Percentiles rank a stretch among this genome's conserved stretches.
phyloP scores from a whole-genome alignment of 129 eudicot species.

The Helianthus annuus region HanXRQr2.0-SUNRISE NC_035445.2:153432945-153433444 shows the following conservation, averaged over 20 bases:
- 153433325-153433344: constrained; percentile 46
- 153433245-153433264: constrained; percentile 31
- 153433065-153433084: background rate
- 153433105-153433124: constrained; percentile 36
- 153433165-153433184: constrained; percentile 58
- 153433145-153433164: constrained; percentile 68
- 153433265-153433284: constrained; percentile 52
- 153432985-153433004: constrained; percentile 57
- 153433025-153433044: constrained; percentile 39
- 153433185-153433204: constrained; percentile 43
- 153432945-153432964: constrained; percentile 38
- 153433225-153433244: constrained; percentile 41
- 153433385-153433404: constrained; percentile 45
- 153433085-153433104: constrained; percentile 25
- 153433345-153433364: constrained; percentile 41
- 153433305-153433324: constrained; percentile 40
- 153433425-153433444: constrained; percentile 42
- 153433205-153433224: constrained; percentile 50
- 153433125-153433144: constrained; percentile 52
- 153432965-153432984: constrained; percentile 59
- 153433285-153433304: background rate
- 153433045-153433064: constrained; percentile 21
- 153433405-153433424: constrained; percentile 51
- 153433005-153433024: constrained; percentile 49
- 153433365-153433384: constrained; percentile 49